A percentile compares a stretch with the other conserved stretches of the same genome.
Conservation (phyloP, 2,329 filamentous ascomycete genomes). For the Verticillium klebahnii region DNA sequence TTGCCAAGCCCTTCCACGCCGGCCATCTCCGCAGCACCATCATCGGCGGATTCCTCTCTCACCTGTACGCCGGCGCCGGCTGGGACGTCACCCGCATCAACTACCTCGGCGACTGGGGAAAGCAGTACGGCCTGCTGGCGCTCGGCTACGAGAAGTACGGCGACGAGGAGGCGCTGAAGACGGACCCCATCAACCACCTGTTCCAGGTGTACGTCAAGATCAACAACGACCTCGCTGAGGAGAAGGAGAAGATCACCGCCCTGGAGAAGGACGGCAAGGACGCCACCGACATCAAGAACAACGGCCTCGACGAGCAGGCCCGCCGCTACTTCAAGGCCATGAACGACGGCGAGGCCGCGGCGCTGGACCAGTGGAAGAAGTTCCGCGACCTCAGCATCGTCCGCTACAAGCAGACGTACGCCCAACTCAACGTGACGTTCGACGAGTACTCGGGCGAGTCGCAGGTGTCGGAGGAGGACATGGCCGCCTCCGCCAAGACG, state of each 20-base stretch:
- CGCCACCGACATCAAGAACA: constrained; percentile 41
- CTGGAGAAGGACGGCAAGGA: constrained; percentile 50
- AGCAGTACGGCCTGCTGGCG: constrained; percentile 69
- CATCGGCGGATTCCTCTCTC: constrained; percentile 72
- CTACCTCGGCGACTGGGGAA: constrained; percentile 78
- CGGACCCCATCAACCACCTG: constrained; percentile 76
- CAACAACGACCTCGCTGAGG: constrained; percentile 59
- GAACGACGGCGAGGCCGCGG: constrained; percentile 60
- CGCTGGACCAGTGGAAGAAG: constrained; percentile 58
- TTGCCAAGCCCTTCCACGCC: constrained; percentile 80
- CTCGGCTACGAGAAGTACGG: constrained; percentile 74
- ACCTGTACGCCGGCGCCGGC: constrained; percentile 64
- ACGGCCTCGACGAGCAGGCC: constrained; percentile 68
- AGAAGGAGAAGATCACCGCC: constrained; percentile 62
- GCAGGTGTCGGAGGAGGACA: constrained; percentile 62
- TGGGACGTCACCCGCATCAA: constrained; percentile 74
- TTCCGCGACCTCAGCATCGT: constrained; percentile 65
- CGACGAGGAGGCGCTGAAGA: constrained; percentile 63
- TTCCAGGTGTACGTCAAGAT: constrained; percentile 80
- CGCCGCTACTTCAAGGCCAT: constrained; percentile 68
- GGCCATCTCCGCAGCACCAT: constrained; percentile 75
- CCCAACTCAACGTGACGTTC: constrained; percentile 66
- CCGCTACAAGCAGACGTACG: constrained; percentile 64
- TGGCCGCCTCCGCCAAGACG: constrained; percentile 58
- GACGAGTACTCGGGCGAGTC: constrained; percentile 74